A percentile compares a stretch with the other conserved stretches of the same genome.
Evolutionary conservation across 192 early-diverging fungal species (phyloP).

Genomic region (Umbelopsis sp.): DNA sequence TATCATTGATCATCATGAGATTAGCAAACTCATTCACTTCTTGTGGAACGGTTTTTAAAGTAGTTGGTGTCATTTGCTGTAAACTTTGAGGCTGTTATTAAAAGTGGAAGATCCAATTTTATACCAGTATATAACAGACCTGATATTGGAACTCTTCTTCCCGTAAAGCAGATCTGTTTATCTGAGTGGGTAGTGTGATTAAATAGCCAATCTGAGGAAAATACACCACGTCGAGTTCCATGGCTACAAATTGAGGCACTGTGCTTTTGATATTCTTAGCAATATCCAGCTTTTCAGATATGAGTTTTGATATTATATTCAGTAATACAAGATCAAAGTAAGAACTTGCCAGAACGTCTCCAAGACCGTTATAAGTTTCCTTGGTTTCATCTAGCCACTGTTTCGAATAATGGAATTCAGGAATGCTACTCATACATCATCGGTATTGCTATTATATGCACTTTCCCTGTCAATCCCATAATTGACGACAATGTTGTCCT

Average conservation of each 20-base stretch:
- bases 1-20: neutral
- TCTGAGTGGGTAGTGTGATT: constrained; percentile 64
- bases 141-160: constrained; percentile 60
- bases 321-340: neutral
- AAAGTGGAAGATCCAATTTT: neutral
- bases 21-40: constrained; percentile 36
- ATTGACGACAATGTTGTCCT: constrained; percentile 64
- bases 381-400: constrained; percentile 72
- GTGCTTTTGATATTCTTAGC: constrained; percentile 58
- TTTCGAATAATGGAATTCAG: constrained; percentile 22
- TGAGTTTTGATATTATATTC: neutral
- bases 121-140: constrained; percentile 37
- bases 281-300: constrained; percentile 45
- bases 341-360: constrained; percentile 61
- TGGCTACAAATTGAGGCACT: constrained; percentile 57
- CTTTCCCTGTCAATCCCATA: constrained; percentile 47
- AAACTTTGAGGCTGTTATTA: constrained; percentile 54
- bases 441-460: neutral
- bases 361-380: constrained; percentile 64
- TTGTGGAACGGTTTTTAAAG: constrained; percentile 67
- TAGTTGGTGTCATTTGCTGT: constrained; percentile 64
- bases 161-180: constrained; percentile 46
- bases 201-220: constrained; percentile 83
- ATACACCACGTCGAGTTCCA: constrained; percentile 71
- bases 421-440: neutral